Percentiles rank a stretch among this genome's conserved stretches.
These are phyloP conservation scores for Barnettozyma sp. DNA, from an alignment of 805 yeast species.

Conservation along the genomic window DNA sequence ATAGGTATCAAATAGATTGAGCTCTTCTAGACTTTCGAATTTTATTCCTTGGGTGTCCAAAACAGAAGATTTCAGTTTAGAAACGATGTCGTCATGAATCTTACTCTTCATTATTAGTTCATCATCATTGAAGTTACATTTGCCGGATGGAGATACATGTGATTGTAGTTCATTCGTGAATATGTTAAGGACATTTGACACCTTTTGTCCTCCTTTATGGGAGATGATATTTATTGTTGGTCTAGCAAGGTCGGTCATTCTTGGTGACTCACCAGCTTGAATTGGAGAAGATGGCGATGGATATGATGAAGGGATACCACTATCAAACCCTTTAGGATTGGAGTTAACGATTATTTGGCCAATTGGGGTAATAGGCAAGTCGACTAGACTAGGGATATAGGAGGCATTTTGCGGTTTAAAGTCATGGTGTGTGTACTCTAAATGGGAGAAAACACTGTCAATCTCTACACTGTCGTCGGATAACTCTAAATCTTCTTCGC, in stretches of 20 bases:
- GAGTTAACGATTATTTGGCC: conserved; percentile 17
- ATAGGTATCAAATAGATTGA: conserved; percentile 36
- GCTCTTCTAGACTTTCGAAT: conserved; percentile 19
- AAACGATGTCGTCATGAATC: conserved; percentile 14
- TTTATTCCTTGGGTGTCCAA: conserved; percentile 13
- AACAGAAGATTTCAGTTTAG: conserved; percentile 2
- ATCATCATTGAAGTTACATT: too few species aligned
- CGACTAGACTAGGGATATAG: too few species aligned
- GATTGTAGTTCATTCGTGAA: conserved; percentile 16
- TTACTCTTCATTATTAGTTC: conserved; percentile 8
- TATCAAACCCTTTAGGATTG: conserved; percentile 17
- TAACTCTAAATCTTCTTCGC: conserved; percentile 4
- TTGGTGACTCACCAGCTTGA: conserved; percentile 3
- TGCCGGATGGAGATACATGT: background rate
- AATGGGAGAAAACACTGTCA: conserved; percentile 12
- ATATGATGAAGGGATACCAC: too few species aligned
- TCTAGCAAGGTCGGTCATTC: conserved; percentile 4
- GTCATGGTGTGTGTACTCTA: conserved; percentile 1
- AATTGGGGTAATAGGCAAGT: conserved; percentile 20
- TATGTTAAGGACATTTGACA: conserved; percentile 17
- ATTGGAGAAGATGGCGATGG: background rate
- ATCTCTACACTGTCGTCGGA: conserved; percentile 10
- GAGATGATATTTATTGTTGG: conserved; percentile 13
- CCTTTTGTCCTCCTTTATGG: conserved; percentile 5
- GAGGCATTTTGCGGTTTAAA: too few species aligned